Base-by-base conservation (phyloP, 352 stramenopile species). In the Pythium diclinum region DNA sequence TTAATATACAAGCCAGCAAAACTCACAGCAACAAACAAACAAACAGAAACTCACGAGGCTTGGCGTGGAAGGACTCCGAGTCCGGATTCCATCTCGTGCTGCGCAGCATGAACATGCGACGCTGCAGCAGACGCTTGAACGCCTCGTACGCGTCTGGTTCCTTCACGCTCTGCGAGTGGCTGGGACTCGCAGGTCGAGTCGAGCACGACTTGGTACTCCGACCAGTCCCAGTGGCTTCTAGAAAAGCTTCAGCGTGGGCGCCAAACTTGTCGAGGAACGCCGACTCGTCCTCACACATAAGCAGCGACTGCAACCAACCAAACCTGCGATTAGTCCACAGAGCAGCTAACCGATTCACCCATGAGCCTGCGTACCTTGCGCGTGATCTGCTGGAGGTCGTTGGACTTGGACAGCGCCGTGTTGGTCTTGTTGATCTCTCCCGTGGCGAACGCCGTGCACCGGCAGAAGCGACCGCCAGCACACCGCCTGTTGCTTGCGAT, bases 31-130 rank as follows among this genome's bases (percentile, higher is more conserved):
- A 9, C 6, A 44, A 57, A 28, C 8, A 23, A 16, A 19, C 16
- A 44, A n/a, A 57, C 38, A 21, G 34, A 42, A 33, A 73, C 73
- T 54, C 62, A 88, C 79, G 48, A 5, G 71, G 60, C 61, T 85
- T 85, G 49, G 77, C 68, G 51, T 81, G 68, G 51, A 88, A 89
- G 4, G 74, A 68, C 38, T 87, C 74, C 11, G 79, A 88, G 21
- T 87, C 72, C 17, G 81, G 81, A 42, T 89, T 88, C 81, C 81
- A 90, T 49, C 88, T 52, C 38, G 81, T 88, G 55, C 81, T 86
- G 33, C 79, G 76, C 55, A 90, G 77, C 76, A 87, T 87, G 67
- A 86, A 87, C 52, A 87, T 81, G 33, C 81, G 72, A 33, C 78
- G 69, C 58, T 90, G 77, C 16, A 90, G 74, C 32, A 90, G 64